phyloP scores from a whole-genome alignment of 768 basidiomycete species.

The Boletus sensibilis region DNA sequence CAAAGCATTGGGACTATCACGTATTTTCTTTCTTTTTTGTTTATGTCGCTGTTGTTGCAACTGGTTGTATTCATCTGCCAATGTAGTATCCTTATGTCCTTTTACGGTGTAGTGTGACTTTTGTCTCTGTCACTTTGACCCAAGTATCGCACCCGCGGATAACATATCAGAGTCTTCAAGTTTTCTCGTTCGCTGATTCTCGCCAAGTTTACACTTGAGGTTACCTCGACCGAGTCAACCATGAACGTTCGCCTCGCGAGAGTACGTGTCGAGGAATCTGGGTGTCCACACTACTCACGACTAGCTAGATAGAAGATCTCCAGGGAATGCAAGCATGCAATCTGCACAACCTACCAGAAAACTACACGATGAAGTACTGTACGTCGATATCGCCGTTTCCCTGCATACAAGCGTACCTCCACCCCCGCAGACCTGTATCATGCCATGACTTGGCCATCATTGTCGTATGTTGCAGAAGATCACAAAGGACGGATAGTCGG shows the following conservation, averaged over 20 bases:
- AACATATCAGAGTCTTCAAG: not conserved
- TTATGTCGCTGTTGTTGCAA: constrained; percentile 25
- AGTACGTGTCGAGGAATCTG: constrained; percentile 15
- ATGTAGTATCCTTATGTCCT: constrained; percentile 19
- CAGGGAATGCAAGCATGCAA: constrained; percentile 94
- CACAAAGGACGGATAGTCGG: constrained; percentile 87
- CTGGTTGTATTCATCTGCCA: constrained; percentile 21
- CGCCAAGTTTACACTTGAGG: not conserved
- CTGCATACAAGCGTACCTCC: not conserved
- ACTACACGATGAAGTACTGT: constrained; percentile 85
- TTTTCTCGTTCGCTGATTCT: not conserved
- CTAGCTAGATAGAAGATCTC: constrained; percentile 74
- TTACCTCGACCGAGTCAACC: not conserved
- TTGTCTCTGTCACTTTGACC: not conserved
- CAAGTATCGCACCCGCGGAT: not conserved
- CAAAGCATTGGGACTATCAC: constrained; percentile 15
- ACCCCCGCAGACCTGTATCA: constrained; percentile 75
- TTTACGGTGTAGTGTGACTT: constrained; percentile 10
- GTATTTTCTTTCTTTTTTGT: constrained; percentile 8
- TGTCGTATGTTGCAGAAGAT: constrained; percentile 92
- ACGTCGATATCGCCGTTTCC: constrained; percentile 20
- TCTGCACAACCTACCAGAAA: constrained; percentile 89
- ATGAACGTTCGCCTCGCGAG: constrained; percentile 35
- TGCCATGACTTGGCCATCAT: constrained; percentile 86
- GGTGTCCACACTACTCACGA: constrained; percentile 14